phyloP scores from a whole-genome alignment of 2,329 filamentous ascomycete genomes.

The Penicillium sp. region DNA sequence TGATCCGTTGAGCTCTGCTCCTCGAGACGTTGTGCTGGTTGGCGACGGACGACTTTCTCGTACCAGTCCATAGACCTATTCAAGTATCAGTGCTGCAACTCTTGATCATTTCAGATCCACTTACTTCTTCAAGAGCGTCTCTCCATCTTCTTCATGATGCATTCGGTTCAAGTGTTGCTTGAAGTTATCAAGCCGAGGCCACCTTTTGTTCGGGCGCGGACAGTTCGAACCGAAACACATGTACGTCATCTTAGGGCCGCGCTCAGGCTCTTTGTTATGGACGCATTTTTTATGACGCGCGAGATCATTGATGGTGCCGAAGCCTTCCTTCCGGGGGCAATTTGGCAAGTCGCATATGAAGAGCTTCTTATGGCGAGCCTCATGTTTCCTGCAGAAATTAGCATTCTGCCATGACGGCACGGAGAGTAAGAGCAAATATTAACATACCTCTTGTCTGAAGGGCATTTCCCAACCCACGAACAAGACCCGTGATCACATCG shows the following conservation, averaged over 20 bases:
- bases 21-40: conserved; percentile 14
- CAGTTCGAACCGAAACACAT: conserved; percentile 59
- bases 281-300: conserved; percentile 72
- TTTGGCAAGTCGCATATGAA: conserved; percentile 57
- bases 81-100: not conserved
- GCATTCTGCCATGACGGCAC: not conserved
- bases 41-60: conserved; percentile 25
- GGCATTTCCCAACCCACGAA: conserved; percentile 38
- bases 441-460: conserved; percentile 41
- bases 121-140: conserved; percentile 49
- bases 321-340: conserved; percentile 63
- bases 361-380: conserved; percentile 64
- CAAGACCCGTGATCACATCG: conserved; percentile 33
- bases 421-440: too few species aligned
- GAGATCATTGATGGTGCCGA: conserved; percentile 76
- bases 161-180: conserved; percentile 69
- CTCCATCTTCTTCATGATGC: conserved; percentile 52
- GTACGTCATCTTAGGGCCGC: conserved; percentile 52
- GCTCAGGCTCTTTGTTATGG: conserved; percentile 52
- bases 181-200: conserved; percentile 84
- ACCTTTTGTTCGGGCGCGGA: conserved; percentile 61
- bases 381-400: conserved; percentile 62
- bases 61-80: conserved; percentile 35
- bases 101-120: conserved; percentile 11
- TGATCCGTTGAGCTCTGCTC: conserved; percentile 19